Base-by-base conservation (phyloP, 306 rosid genomes). In the Prunus armeniaca region DNA sequence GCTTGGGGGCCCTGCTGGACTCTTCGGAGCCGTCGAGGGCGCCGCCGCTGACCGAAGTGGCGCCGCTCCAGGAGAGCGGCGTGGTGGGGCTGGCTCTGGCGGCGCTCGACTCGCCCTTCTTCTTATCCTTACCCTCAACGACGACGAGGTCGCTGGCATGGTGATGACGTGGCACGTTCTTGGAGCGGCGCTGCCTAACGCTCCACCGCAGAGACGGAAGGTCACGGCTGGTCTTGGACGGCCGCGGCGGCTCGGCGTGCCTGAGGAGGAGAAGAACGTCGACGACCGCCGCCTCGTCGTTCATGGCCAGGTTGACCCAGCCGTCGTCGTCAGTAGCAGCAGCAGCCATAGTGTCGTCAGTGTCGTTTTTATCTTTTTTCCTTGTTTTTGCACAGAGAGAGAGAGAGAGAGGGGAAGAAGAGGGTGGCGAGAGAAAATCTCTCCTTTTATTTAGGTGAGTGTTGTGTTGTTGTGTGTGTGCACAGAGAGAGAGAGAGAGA, bases 71-170 rank as follows among this genome's bases (percentile, higher is more conserved):
- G 11, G 97, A 84, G 28, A 94, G 93, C 2, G 98, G 98, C 34
- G 98, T 94, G 76, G 92, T 92, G 5, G 98, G 98, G 60, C 98
- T 94, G 62, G 89, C 93, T 22, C 94, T 71, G 1, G 81, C 52
- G 6, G 25, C 41, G 34, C 57, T 69, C 19, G 83, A 65, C 24
- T 83, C 83, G 0, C 69, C 65, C 67, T 83, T 83, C 55, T 67
- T 82, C 58, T 25, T 51, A 3, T 50, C 67, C 32, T 34, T 60
- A 1, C 38, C 38, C 67, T 22, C 76, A 2, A 9, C 43, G 43
- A 38, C 55, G 3, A 6, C 49, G 22, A 41, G 46, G 47, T 25
- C 69, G 13, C 46, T 38, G 12, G 55, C 38, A 27, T 55, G 58
- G 19, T 45, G 41, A 5, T 57, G 76, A 5, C 82, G 80, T 2